These are phyloP conservation scores for Apiotrichum montevideense DNA, from an alignment of 1,284 basidiomycete species.

Conservation along the genomic window DNA sequence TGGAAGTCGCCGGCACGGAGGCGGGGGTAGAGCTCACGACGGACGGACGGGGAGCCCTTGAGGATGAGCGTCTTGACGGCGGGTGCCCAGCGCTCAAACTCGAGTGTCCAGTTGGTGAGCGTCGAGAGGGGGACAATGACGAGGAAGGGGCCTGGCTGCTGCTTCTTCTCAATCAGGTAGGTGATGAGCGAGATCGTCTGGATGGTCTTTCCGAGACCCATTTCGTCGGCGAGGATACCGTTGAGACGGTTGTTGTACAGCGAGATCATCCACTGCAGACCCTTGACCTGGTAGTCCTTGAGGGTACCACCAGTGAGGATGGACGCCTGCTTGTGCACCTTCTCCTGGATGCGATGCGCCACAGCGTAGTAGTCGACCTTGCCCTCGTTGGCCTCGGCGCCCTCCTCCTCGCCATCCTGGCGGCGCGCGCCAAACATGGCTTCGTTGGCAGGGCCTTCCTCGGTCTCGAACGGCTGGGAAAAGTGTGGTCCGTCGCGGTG, in stretches of 20 bases:
- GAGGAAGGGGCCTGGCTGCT: slow-evolving; percentile 88
- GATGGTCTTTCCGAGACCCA: slow-evolving; percentile 95
- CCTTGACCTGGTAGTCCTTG: slow-evolving; percentile 91
- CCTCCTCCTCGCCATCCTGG: slow-evolving; percentile 57
- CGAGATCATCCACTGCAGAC: slow-evolving; percentile 94
- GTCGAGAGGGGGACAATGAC: slow-evolving; percentile 98
- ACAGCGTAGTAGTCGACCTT: slow-evolving; percentile 97
- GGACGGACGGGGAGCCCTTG: slow-evolving; percentile 75
- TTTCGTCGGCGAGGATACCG: slow-evolving; percentile 89
- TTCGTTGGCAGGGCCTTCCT: slow-evolving; percentile 73
- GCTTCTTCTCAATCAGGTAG: slow-evolving; percentile 90
- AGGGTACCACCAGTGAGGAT: slow-evolving; percentile 78
- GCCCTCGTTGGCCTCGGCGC: slow-evolving; percentile 52
- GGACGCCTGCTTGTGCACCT: slow-evolving; percentile 70
- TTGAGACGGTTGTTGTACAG: slow-evolving; percentile 88
- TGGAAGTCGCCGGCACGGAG: slow-evolving; percentile 66
- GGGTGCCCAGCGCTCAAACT: slow-evolving; percentile 97
- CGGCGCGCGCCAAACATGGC: slow-evolving; percentile 82
- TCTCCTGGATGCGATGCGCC: slow-evolving; percentile 89
- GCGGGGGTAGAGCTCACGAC: slow-evolving; percentile 41
- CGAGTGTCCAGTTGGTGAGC: slow-evolving; percentile 96
- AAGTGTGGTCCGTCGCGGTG: slow-evolving; percentile 31
- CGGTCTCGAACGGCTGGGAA: slow-evolving; percentile 51
- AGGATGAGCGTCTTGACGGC: slow-evolving; percentile 77
- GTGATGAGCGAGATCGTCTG: slow-evolving; percentile 94